phyloP scores from a whole-genome alignment of 441 rosid genomes.

The Capsella rubella region DNA sequence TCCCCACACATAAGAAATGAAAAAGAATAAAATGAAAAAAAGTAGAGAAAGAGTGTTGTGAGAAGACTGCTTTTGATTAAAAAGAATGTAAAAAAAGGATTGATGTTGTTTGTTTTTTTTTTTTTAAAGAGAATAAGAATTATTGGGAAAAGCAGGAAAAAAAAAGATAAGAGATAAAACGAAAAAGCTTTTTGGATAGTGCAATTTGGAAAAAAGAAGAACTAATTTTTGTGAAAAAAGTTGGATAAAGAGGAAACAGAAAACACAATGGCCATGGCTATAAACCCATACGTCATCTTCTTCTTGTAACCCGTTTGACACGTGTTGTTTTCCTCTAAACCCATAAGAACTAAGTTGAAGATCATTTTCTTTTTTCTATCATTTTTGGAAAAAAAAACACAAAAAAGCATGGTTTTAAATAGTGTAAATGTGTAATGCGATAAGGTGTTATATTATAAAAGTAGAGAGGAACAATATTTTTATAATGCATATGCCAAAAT shows the following conservation, averaged over 20 bases:
- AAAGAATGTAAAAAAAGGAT: constrained; percentile 15
- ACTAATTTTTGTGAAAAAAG: constrained; percentile 27
- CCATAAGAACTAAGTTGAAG: not conserved
- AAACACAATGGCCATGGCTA: constrained; percentile 24
- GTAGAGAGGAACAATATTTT: constrained; percentile 37
- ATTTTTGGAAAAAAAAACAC: not conserved
- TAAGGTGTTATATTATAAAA: constrained; percentile 26
- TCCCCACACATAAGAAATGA: not conserved
- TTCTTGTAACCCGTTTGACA: constrained; percentile 17
- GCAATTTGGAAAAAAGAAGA: constrained; percentile 16
- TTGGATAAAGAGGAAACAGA: constrained; percentile 32
- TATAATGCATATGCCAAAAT: constrained; percentile 35
- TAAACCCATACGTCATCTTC: constrained; percentile 36
- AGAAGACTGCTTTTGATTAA: constrained; percentile 27
- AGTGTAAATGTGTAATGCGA: constrained; percentile 27
- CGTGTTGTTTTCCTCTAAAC: constrained; percentile 23
- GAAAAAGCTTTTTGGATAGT: constrained; percentile 20
- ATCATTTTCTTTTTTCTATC: constrained; percentile 6
- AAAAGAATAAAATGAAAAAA: not conserved
- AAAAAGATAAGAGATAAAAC: constrained; percentile 35
- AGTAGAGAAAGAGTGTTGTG: constrained; percentile 11
- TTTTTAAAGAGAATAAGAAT: constrained; percentile 22
- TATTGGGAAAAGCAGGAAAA: constrained; percentile 1
- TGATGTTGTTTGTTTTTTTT: not conserved
- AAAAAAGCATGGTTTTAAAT: not conserved